Evolutionary conservation across 805 yeast genomes (phyloP), one percentile per base, ranked within the genome.

Genomic region (Ogataea paraovalis): DNA sequence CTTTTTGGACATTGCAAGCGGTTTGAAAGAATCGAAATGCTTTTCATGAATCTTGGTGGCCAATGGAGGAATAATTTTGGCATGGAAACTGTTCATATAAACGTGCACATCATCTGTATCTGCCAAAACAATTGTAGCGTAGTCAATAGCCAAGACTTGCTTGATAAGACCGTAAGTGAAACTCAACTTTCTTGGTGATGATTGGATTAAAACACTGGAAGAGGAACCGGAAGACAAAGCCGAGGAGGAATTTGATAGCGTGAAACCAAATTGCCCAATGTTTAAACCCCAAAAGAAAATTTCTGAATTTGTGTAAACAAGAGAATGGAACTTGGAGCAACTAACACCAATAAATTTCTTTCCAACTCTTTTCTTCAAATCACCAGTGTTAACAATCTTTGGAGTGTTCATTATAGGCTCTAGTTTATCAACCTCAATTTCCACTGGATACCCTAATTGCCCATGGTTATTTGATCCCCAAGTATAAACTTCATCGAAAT

Each of bases 391-490:
- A 1, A 78, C 72, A 41, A 64, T 58, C 19, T 66, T 59, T 0
- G 86, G 85, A 0, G 53, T 37, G 1, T 46, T 42, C 30, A 59
- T 64, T 2, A 57, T 42, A 2, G 64, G 64, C 39, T 65, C 70
- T 1, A 60, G 58, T 34, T 58, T 56, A 37, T 51, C 51, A 1
- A 54, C 42, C 9, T 46, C 50, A n/a, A 49, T 47, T 13, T 56
- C 66, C 5, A 71, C 68, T 2, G 64, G 61, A 52, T 73, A 74
- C 0, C 96, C 96, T 20, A 87, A 64, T 60, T 87, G 95, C n/a
- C 76, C 76, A 60, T 64, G 74, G 16, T 73, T 70, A 57, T 87
- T 87, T 50, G 80, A 72, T 0, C 97, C 97, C 96, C 96, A 91
- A 0, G 90, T 66, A 51, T 72, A 85, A 1, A 88, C 68, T n/a